Percentiles rank a stretch among this genome's conserved stretches.
phyloP scores from a whole-genome alignment of 257 asterid genomes.

The Nicotiana undulata region DNA sequence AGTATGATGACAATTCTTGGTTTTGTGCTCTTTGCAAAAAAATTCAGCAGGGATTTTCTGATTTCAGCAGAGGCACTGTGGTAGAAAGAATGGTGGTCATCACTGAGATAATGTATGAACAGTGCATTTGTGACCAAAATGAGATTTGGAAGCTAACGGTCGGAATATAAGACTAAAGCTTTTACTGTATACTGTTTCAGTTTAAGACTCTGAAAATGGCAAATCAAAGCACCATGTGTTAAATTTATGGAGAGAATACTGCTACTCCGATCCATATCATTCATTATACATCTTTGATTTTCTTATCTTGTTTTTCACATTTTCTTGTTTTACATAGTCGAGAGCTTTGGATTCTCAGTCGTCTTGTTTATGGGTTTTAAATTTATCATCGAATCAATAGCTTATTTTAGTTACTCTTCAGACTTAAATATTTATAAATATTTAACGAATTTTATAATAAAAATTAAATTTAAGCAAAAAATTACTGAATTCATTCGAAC shows the following conservation, averaged over 20 bases:
- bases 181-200: background rate
- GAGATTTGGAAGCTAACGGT: constrained; percentile 14
- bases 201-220: background rate
- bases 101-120: background rate
- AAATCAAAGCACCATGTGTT: constrained; percentile 2
- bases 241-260: background rate
- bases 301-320: no score
- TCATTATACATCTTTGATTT: no score
- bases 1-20: constrained; percentile 8
- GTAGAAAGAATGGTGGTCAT: background rate
- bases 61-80: background rate
- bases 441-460: no score
- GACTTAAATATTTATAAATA: no score
- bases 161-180: background rate
- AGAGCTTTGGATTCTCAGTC: no score
- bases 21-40: background rate
- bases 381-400: no score
- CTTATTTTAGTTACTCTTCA: no score
- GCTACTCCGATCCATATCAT: background rate
- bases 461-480: no score
- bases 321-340: no score
- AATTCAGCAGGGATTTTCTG: constrained; percentile 7
- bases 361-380: no score
- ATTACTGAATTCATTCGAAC: no score
- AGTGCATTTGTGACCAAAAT: background rate